These are phyloP conservation scores for Trichoderma breve DNA, from an alignment of 2,329 filamentous ascomycete genomes.

Conservation along the genomic window DNA sequence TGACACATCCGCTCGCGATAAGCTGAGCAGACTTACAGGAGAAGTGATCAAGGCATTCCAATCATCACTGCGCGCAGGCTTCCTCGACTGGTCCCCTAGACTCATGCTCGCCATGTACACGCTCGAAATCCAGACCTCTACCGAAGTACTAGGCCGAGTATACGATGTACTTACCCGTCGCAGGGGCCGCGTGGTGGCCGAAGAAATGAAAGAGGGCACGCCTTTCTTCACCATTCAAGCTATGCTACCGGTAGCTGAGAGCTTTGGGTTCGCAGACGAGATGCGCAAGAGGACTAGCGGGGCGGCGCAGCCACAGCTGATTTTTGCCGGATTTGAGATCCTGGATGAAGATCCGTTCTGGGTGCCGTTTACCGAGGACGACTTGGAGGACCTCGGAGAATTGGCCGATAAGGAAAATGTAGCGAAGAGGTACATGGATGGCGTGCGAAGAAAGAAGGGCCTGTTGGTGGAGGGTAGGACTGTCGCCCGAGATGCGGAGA, in stretches of 20 bases:
- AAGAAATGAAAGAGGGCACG: slow-evolving; percentile 90
- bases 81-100: slow-evolving; percentile 95
- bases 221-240: slow-evolving; percentile 95
- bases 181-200: slow-evolving; percentile 82
- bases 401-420: slow-evolving; percentile 92
- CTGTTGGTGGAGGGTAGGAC: slow-evolving; percentile 76
- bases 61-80: slow-evolving; percentile 76
- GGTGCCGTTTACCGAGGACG: slow-evolving; percentile 95
- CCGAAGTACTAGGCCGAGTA: slow-evolving; percentile 90
- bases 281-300: slow-evolving; percentile 93
- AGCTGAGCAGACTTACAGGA: slow-evolving; percentile 78
- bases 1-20: slow-evolving; percentile 59
- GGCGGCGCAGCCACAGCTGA: slow-evolving; percentile 85
- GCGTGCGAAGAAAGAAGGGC: slow-evolving; percentile 82
- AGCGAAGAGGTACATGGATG: slow-evolving; percentile 93
- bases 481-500: slow-evolving; percentile 84
- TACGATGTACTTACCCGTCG: slow-evolving; percentile 97
- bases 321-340: slow-evolving; percentile 90
- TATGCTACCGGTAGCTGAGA: slow-evolving; percentile 85
- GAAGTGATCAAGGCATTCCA: slow-evolving; percentile 90
- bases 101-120: slow-evolving; percentile 96
- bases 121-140: slow-evolving; percentile 94
- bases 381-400: slow-evolving; percentile 93
- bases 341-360: slow-evolving; percentile 96
- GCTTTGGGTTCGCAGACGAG: slow-evolving; percentile 93